Evolutionary conservation across 23 red algal genomes (phyloP), one percentile per base, ranked within the genome.

Genomic region (Gracilaria caudata): DNA sequence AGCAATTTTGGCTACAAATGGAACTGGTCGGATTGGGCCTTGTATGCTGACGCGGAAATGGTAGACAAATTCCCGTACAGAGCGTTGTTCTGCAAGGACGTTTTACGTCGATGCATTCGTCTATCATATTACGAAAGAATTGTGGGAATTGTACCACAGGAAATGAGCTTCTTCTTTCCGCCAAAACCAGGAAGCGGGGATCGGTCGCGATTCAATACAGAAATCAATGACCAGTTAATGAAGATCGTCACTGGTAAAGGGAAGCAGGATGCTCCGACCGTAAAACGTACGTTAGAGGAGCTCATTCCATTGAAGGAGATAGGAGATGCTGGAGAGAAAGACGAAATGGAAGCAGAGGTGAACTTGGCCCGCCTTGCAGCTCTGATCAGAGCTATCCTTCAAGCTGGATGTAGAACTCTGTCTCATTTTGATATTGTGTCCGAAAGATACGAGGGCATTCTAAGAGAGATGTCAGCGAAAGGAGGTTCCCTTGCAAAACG

Each of bases 1-100:
- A 93, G 88, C 68, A 89, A 98, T 68, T 98, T 98, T 94, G 83
- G 79, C 51, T 94, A 85, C 65, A 92, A 94, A 53, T 98, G 96
- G 96, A 95, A 94, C 78, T 98, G 96, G 96, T 82, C 78, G 10
- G 93, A 91, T 57, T 98, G 96, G 96, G 88, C 90, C 8, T 43
- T 93, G 24, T 90, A 90, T 49, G 80, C 82, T n/a, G 77, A 93
- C 38, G 70, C 89, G 28, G 82, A 86, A 11, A 86, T 91, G 77
- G 76, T 85, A 0, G 88, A 92, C 13, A 97, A 93, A 58, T 86
- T 90, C 68, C 79, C 88, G 0, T 91, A 86, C 68, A 73, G 88
- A 26, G 82, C 81, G 12, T 30, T 91, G 36, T 97, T 97, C 61
- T 97, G 94, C 84, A 72, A 86, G 55, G 94, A 97, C 70, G 88